A percentile compares a stretch with the other conserved stretches of the same genome.
Conservation (phyloP, 2,329 filamentous ascomycete species). For the Malbranchea zuffiana region DNA sequence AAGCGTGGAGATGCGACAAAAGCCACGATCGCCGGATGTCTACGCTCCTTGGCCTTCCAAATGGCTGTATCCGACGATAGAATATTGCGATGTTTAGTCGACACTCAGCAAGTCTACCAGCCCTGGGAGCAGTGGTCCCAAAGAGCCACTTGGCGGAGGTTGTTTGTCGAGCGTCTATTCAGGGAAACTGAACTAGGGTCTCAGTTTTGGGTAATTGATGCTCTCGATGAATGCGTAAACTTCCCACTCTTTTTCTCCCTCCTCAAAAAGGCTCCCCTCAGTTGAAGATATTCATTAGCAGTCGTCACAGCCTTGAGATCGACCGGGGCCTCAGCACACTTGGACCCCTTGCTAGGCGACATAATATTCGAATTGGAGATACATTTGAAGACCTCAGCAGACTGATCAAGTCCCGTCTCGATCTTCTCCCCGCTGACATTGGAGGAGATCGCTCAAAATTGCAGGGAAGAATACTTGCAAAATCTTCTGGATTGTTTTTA, state of each 20-base stretch:
- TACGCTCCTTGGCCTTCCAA: slow-evolving; percentile 22
- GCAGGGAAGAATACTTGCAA: too few species aligned
- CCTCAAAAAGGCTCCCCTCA: background rate
- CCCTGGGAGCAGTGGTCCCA: slow-evolving; percentile 14
- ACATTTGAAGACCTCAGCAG: background rate
- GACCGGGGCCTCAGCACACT: background rate
- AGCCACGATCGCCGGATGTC: slow-evolving; percentile 19
- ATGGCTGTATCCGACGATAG: slow-evolving; percentile 21
- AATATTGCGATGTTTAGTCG: slow-evolving; percentile 8
- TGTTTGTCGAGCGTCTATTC: slow-evolving; percentile 11
- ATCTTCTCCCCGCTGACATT: background rate
- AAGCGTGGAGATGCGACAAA: slow-evolving; percentile 17
- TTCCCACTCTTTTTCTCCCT: too few species aligned
- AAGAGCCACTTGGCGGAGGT: slow-evolving; percentile 10
- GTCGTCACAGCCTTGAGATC: background rate
- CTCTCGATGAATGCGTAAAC: slow-evolving; percentile 15
- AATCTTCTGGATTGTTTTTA: too few species aligned
- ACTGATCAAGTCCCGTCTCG: background rate
- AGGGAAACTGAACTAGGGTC: slow-evolving; percentile 6
- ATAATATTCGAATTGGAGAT: background rate
- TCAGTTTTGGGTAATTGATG: slow-evolving; percentile 17
- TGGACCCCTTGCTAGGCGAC: background rate
- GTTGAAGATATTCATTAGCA: background rate
- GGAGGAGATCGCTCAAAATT: too few species aligned
- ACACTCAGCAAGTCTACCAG: background rate